Conservation (phyloP, 306 rosid species). For the Acacia crassicarpa region DNA sequence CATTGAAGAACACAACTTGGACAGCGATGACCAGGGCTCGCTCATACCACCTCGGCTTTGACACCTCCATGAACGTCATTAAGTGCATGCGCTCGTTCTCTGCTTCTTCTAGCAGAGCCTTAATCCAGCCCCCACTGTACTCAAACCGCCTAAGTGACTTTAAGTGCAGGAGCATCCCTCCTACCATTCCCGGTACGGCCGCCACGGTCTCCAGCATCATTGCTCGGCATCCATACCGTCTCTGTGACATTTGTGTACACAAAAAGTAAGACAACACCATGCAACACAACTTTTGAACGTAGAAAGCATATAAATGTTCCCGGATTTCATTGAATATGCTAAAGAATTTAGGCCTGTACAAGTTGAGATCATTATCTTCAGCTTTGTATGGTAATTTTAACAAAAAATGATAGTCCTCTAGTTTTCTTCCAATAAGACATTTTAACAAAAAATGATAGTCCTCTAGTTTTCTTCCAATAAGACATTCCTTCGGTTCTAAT, state of each 20-base stretch:
- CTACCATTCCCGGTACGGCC: slow-evolving; percentile 89
- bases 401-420: background rate
- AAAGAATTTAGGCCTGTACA: background rate
- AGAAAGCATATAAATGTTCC: background rate
- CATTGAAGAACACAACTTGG: slow-evolving; percentile 77
- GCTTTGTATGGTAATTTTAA: background rate
- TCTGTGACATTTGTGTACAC: slow-evolving; percentile 38
- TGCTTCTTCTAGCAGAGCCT: slow-evolving; percentile 69
- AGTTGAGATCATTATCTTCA: background rate
- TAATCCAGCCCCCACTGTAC: slow-evolving; percentile 86
- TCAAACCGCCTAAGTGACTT: slow-evolving; percentile 66
- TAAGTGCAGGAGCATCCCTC: slow-evolving; percentile 66
- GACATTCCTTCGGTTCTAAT: background rate
- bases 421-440: background rate
- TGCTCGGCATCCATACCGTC: slow-evolving; percentile 79
- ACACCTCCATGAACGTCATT: slow-evolving; percentile 82
- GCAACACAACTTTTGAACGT: no score
- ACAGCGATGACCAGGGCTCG: slow-evolving; percentile 67
- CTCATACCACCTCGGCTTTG: slow-evolving; percentile 71
- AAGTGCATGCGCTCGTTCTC: slow-evolving; percentile 88
- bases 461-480: background rate
- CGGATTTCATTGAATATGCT: background rate
- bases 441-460: background rate
- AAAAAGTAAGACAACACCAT: background rate
- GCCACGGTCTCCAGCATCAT: slow-evolving; percentile 92